A percentile compares a stretch with the other conserved stretches of the same genome.
Evolutionary conservation across 306 rosid species (phyloP).

Genomic region (Biancaea sappan): DNA sequence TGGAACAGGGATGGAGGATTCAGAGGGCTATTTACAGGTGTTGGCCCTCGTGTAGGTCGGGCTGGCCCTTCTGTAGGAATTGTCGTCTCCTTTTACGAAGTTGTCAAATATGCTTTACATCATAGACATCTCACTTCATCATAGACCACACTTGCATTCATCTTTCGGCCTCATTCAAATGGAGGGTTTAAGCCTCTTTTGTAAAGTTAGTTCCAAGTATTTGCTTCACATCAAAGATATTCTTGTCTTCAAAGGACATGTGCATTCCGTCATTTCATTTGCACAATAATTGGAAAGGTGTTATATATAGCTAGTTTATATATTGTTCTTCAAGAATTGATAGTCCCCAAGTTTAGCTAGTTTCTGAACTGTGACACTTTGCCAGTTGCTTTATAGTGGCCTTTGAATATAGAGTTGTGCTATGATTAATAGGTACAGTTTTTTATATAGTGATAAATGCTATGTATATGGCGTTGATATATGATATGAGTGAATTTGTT

Average conservation of each 20-base stretch:
- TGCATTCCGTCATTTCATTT: conserved; percentile 29
- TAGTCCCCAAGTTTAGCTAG: too few relatives aligned
- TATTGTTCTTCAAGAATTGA: too few relatives aligned
- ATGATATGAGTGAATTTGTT: too few relatives aligned
- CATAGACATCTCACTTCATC: conserved; percentile 42
- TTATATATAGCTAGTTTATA: too few relatives aligned
- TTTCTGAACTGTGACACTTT: too few relatives aligned
- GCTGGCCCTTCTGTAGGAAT: conserved; percentile 95
- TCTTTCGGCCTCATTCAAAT: conserved; percentile 9
- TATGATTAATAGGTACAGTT: too few relatives aligned
- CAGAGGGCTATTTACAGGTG: conserved; percentile 81
- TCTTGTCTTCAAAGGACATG: neutral
- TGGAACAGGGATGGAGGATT: conserved; percentile 84
- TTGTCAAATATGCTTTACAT: conserved; percentile 71
- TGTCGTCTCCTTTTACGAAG: conserved; percentile 89
- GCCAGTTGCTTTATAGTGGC: too few relatives aligned
- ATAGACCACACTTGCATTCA: conserved; percentile 26
- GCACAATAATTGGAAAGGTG: neutral
- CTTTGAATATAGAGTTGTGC: too few relatives aligned
- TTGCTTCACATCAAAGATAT: conserved; percentile 19
- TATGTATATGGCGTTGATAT: too few relatives aligned
- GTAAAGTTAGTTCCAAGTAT: conserved; percentile 21
- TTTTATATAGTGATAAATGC: too few relatives aligned
- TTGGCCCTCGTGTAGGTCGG: conserved; percentile 81
- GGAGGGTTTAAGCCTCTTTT: conserved; percentile 15